Conservation (phyloP, 306 rosid genomes). For the Luffa aegyptiaca region DNA sequence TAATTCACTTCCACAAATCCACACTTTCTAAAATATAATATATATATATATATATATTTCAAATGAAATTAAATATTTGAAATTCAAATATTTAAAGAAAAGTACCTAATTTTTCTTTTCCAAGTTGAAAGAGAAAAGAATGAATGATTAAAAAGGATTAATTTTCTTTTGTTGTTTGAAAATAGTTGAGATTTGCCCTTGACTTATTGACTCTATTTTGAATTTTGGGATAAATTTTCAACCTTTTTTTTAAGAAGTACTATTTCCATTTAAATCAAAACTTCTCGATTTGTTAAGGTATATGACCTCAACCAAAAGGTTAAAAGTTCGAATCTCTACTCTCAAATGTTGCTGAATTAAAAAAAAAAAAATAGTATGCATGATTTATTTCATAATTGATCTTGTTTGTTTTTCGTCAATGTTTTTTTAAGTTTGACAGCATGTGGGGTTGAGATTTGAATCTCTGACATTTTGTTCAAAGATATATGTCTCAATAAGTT, state of each 20-base stretch:
- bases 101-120: background rate
- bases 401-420: no score
- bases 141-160: background rate
- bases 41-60: background rate
- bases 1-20: background rate
- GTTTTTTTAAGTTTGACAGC: no score
- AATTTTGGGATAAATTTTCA: background rate
- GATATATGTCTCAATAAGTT: no score
- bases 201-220: background rate
- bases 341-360: no score
- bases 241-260: background rate
- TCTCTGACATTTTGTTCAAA: no score
- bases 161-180: background rate
- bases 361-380: no score
- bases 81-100: background rate
- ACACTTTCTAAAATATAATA: no score
- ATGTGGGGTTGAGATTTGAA: no score
- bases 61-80: background rate
- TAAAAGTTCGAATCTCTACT: no score
- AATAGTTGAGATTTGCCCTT: background rate
- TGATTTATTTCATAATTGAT: no score
- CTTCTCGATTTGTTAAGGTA: no score
- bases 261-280: background rate
- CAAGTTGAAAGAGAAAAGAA: background rate
- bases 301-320: no score